Evolutionary conservation across 768 basidiomycete genomes (phyloP), one percentile per base, ranked within the genome.

Genomic region (Termitomyces sp.): DNA sequence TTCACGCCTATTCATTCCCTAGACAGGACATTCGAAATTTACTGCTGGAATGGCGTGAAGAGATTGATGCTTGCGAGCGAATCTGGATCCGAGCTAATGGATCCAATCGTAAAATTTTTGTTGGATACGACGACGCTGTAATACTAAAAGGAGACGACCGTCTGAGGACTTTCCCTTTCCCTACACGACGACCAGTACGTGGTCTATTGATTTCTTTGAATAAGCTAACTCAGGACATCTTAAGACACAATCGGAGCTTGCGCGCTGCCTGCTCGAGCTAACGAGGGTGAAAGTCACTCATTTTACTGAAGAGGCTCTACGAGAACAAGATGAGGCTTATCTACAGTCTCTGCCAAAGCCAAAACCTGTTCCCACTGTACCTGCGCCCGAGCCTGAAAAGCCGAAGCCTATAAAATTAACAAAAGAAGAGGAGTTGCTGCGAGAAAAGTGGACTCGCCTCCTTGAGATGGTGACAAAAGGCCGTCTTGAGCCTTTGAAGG

Each of bases 391-490:
- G 11, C 72, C 80, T 6, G 79, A 80, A 48, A 83, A 80, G 53
- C 77, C 78, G 3, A 84, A 83, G 63, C 75, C 75, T 5, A 80
- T 81, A 0, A 87, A 88, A 65, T 77, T 97, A 3, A 81, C 86
- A 0, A 88, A 88, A 66, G 94, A 95, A 67, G 94, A 98, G 71
- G 90, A 93, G 69, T 68, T 78, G 0, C 64, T 84, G 8, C 86
- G 89, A 7, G 93, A 96, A 57, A 91, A 91, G 66, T 95, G 94
- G 90, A 70, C 71, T 8, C 83, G 95, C 2, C 76, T 95, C 1
- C 77, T 94, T n/a, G 96, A 97, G 58, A 98, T 98, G 94, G 76
- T 92, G 29, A 76, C 71, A n/a, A 94, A 89, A 72, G 94, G 92
- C 29, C 84, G 92, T 5, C 69, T 95, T 10, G 97, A 98, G 20